These are phyloP conservation scores for Aureoboletus auriporus DNA, from an alignment of 768 basidiomycete genomes.

Conservation along the genomic window DNA sequence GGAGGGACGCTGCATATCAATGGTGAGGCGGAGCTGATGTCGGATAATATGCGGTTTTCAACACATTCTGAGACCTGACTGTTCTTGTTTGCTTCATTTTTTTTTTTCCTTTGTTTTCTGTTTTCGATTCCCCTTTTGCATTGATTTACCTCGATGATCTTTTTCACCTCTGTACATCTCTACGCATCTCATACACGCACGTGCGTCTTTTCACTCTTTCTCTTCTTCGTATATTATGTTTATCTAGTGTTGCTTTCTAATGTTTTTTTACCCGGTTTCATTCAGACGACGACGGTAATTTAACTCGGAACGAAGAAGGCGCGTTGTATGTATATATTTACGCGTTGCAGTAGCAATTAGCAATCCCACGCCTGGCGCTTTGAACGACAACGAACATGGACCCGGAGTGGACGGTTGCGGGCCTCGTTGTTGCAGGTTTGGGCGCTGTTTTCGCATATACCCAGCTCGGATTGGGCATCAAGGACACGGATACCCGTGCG, in stretches of 20 bases:
- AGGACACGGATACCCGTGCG: background rate
- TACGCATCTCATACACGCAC: conserved; percentile 2
- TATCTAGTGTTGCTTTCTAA: background rate
- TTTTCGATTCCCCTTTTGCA: background rate
- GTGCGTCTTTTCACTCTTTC: conserved; percentile 3
- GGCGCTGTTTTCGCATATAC: conserved; percentile 17
- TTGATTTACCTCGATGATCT: background rate
- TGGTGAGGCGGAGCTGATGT: conserved; percentile 35
- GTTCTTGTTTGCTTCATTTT: background rate
- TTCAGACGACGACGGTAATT: too few relatives aligned
- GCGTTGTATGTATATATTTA: conserved; percentile 29
- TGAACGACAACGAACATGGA: conserved; percentile 36
- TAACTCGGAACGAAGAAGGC: background rate
- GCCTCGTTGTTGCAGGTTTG: conserved; percentile 15
- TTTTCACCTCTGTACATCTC: conserved; percentile 5
- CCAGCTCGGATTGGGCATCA: background rate
- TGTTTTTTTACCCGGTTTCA: background rate
- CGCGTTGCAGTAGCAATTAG: conserved; percentile 7
- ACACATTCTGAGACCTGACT: conserved; percentile 15
- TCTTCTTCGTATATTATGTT: background rate
- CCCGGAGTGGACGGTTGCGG: conserved; percentile 31
- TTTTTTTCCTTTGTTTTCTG: background rate
- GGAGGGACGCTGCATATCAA: conserved; percentile 68
- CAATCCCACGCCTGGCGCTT: conserved; percentile 12
- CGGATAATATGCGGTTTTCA: conserved; percentile 41